phyloP scores from a whole-genome alignment of 73 alveolate genomes.

The Paramecium primaurelia region DNA sequence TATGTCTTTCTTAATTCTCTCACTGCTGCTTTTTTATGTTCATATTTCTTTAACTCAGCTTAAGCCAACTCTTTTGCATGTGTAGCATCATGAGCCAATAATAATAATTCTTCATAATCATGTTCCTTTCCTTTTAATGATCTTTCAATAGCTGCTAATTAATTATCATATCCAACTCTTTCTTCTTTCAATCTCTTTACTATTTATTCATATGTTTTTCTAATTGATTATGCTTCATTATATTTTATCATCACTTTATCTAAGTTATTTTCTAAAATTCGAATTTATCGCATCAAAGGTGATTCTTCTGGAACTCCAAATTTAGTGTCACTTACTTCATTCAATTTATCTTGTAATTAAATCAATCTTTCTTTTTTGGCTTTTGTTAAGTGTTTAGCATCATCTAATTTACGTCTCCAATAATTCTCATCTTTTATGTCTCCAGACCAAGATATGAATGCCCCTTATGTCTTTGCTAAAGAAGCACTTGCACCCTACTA shows the following conservation, averaged over 20 bases:
- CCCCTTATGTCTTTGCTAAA: constrained; percentile 59
- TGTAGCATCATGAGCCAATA: constrained; percentile 97
- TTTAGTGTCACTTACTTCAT: constrained; percentile 57
- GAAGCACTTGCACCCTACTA: constrained; percentile 56
- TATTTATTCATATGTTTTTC: constrained; percentile 81
- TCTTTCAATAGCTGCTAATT: constrained; percentile 98
- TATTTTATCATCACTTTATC: constrained; percentile 81
- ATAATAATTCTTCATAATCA: constrained; percentile 96
- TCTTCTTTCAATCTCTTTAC: constrained; percentile 94
- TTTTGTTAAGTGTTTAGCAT: constrained; percentile 59
- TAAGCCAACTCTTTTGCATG: constrained; percentile 97
- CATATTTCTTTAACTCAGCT: constrained; percentile 88
- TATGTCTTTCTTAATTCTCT: constrained; percentile 79
- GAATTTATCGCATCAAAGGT: constrained; percentile 88
- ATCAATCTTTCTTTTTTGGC: constrained; percentile 45
- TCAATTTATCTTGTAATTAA: constrained; percentile 44
- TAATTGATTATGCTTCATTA: constrained; percentile 77
- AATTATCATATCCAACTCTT: constrained; percentile 98
- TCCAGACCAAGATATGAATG: constrained; percentile 62
- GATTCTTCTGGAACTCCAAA: constrained; percentile 79
- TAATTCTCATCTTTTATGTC: constrained; percentile 65
- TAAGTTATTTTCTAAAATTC: constrained; percentile 84
- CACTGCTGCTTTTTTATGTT: constrained; percentile 81
- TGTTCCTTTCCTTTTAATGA: constrained; percentile 94
- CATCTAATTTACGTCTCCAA: constrained; percentile 65